Percentiles rank a stretch among this genome's conserved stretches.
Evolutionary conservation across 805 yeast species (phyloP).

Genomic region (Ogataea nitratoaversa): DNA sequence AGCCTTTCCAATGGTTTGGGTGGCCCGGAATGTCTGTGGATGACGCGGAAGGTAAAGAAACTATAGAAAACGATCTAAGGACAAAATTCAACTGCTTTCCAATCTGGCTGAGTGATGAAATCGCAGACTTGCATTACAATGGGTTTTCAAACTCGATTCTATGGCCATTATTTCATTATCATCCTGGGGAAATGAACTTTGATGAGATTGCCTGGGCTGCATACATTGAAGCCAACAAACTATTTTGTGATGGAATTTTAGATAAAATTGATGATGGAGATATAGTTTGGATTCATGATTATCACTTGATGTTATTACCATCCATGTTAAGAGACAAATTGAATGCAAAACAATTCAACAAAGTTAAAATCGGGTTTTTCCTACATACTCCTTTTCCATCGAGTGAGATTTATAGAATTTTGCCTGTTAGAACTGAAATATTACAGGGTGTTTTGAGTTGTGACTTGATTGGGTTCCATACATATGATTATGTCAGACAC

Average conservation of each 20-base stretch:
- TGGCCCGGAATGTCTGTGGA: constrained; percentile 96
- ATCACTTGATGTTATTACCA: constrained; percentile 93
- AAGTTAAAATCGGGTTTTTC: constrained; percentile 85
- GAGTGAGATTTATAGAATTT: constrained; percentile 88
- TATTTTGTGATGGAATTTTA: constrained; percentile 73
- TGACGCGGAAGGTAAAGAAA: constrained; percentile 55
- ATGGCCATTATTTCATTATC: constrained; percentile 98
- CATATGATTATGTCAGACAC: constrained; percentile 98
- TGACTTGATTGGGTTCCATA: constrained; percentile 94
- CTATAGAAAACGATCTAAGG: constrained; percentile 65
- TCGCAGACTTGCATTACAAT: constrained; percentile 94
- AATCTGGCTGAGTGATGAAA: constrained; percentile 76
- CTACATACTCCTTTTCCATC: constrained; percentile 98
- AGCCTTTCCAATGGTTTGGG: constrained; percentile 94
- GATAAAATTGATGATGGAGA: constrained; percentile 74
- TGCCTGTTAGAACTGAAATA: constrained; percentile 93
- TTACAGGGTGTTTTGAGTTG: constrained; percentile 89
- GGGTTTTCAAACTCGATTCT: constrained; percentile 92
- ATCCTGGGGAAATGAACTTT: constrained; percentile 98
- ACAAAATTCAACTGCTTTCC: constrained; percentile 87
- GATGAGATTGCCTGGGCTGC: constrained; percentile 99
- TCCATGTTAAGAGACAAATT: constrained; percentile 72
- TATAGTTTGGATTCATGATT: constrained; percentile 96
- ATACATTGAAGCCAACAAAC: constrained; percentile 84
- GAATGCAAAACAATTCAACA: constrained; percentile 37